Evolutionary conservation across 1,139 yeast species (phyloP), one percentile per base, ranked within the genome.

Genomic region (Suhomyces coccinellae): DNA sequence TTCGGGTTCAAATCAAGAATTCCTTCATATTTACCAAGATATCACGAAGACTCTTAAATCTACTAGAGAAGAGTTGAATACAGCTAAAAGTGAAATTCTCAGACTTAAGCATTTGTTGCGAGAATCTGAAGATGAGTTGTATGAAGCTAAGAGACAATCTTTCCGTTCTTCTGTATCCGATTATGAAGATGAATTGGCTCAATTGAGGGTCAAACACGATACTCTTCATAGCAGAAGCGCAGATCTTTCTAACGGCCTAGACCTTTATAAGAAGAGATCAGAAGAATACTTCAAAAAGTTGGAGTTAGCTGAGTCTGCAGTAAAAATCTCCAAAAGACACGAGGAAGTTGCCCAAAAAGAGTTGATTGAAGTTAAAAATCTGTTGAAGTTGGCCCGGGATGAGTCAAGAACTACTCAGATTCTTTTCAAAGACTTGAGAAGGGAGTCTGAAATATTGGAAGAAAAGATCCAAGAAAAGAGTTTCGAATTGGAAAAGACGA

Each of bases 291-390:
- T 78, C 55, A 73, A 75, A 49, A 87, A 87, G 55, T 70, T 90
- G 31, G 96, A 89, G 56, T 77, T 81, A 48, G 93, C 95, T 0
- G 97, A 91, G 57, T 75, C 84, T 40, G 85, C 89, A 2, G 81
- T 87, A 2, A 71, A 77, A 38, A 77, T 82, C 41, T 80, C 89
- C 3, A 71, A 70, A 53, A 73, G 87, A 52, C 82, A 85, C 14
- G 91, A 85, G 58, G 76, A 76, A 41, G 65, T 72, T 43, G 77
- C 86, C 8, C 68, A 66, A 40, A 69, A 70, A 33, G 90, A 88
- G 53, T 68, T 84, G 47, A 65, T 67, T 17, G 89, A 84, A 28
- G 69, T 79, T 3, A 75, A 74, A 48, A 78, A 71, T 36, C 76
- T 82, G 22, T 67, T 85, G 46, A 69, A 69, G 12, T 71, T 79